Evolutionary conservation across 164 flowering plant species (phyloP), one percentile per base, ranked within the genome.

Genomic region (Paratinospora sagittata): DNA sequence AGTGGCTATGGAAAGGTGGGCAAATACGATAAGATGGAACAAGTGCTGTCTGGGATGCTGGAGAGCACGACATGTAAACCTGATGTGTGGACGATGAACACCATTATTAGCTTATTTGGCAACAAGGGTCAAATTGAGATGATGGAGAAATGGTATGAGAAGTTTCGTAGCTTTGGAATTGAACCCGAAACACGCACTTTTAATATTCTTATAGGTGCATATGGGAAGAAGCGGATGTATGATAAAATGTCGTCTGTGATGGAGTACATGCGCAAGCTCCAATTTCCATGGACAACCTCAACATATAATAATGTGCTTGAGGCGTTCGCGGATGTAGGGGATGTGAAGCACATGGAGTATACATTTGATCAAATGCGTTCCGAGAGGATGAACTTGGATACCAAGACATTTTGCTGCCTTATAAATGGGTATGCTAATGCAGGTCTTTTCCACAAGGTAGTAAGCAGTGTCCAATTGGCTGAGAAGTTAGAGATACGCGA

Each of bases 31-130:
- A 78, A 84, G 74, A 91, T 95, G 97, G 97, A 95, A 84, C 85
- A 81, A 78, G 86, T 95, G 60, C 80, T 95, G 0, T 76, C 82
- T 0, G 88, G 81, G 16, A 95, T 95, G 99, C 85, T 95, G 43
- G 92, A 86, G 77, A 86, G 90, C 75, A 74, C 81, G 6, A 71
- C 77, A 1, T 82, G 90, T 78, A 85, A 75, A 67, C 97, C 97
- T 66, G 97, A 95, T 80, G 97, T 95, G 6, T 92, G 99, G 99
- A 95, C 99, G 3, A 88, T 95, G 97, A 95, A 95, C 79, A 90
- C 84, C 4, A 85, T 92, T 64, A 75, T 95, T 26, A 82, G 93
- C 73, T 73, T 91, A 74, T 91, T 95, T 77, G 97, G 97, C 16
- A 88, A 88, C 76, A 87, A 81, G 79, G 97, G 97, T 72, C 89